Percentiles rank a stretch among this genome's conserved stretches.
Evolutionary conservation across 2,329 filamentous ascomycete genomes (phyloP).

Genomic region (Plectosphaerella cucumerina): DNA sequence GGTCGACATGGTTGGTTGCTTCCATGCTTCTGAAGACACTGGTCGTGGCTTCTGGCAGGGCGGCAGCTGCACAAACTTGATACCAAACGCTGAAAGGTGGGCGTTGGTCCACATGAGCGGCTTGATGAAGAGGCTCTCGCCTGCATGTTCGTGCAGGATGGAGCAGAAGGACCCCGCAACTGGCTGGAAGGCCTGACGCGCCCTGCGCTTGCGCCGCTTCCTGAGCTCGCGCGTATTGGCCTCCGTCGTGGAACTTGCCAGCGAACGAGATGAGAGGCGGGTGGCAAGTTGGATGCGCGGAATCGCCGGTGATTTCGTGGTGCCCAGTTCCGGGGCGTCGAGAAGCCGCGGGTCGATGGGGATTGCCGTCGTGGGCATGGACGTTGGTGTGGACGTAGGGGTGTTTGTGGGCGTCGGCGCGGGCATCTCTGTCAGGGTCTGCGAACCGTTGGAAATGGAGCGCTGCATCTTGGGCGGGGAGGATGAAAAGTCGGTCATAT

Average conservation of each 20-base stretch:
- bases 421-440: too few species aligned
- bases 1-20: slow-evolving; percentile 35
- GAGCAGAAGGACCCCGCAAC: slow-evolving; percentile 47
- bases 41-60: slow-evolving; percentile 31
- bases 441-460: too few species aligned
- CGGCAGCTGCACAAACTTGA: slow-evolving; percentile 38
- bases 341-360: too few species aligned
- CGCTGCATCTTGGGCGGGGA: background rate
- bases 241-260: too few species aligned
- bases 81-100: slow-evolving; percentile 43
- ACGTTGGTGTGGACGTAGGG: too few species aligned
- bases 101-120: slow-evolving; percentile 54
- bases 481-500: background rate
- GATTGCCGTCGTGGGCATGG: too few species aligned
- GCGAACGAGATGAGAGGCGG: too few species aligned
- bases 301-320: too few species aligned
- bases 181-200: slow-evolving; percentile 31
- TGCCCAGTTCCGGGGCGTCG: too few species aligned
- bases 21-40: background rate
- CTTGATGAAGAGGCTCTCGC: slow-evolving; percentile 43
- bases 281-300: too few species aligned
- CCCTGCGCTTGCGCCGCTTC: background rate
- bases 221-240: too few species aligned
- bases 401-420: too few species aligned
- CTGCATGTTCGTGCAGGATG: slow-evolving; percentile 43